Conservation (phyloP, 2,329 filamentous ascomycete genomes). For the Tympanopsis confertula region DNA sequence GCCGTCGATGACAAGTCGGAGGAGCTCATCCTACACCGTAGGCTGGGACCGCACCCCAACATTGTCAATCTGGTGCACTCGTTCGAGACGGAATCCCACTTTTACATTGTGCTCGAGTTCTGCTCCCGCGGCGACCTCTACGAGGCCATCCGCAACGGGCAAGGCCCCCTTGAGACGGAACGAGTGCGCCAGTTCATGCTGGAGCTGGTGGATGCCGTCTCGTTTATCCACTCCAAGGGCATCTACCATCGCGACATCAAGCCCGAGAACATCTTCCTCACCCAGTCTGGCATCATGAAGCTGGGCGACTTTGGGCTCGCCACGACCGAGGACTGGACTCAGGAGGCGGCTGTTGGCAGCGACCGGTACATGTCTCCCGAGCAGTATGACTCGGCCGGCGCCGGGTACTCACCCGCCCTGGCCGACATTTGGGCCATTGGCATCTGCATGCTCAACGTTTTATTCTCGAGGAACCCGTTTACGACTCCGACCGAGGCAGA, state of each 20-base stretch:
- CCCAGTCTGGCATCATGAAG: constrained; percentile 79
- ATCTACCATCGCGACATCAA: constrained; percentile 98
- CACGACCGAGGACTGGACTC: constrained; percentile 79
- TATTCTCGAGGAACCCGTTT: constrained; percentile 95
- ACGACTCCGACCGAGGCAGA: constrained; percentile 80
- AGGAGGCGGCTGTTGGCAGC: constrained; percentile 87
- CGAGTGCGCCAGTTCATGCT: constrained; percentile 97
- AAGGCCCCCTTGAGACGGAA: constrained; percentile 84
- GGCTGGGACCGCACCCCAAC: constrained; percentile 71
- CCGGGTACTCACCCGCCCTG: constrained; percentile 82
- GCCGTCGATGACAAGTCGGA: constrained; percentile 74
- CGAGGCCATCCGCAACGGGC: constrained; percentile 83
- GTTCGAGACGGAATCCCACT: constrained; percentile 82
- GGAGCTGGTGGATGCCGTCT: constrained; percentile 78
- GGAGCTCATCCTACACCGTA: constrained; percentile 68
- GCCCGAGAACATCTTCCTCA: constrained; percentile 96
- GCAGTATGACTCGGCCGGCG: constrained; percentile 80
- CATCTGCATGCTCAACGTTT: constrained; percentile 88
- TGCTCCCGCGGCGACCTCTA: constrained; percentile 93
- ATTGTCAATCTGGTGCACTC: constrained; percentile 86
- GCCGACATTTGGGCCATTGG: constrained; percentile 97
- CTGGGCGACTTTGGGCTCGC: constrained; percentile 93
- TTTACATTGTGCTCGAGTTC: constrained; percentile 89
- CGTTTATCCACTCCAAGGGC: constrained; percentile 80
- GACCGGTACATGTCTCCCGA: constrained; percentile 99